Percentiles rank a stretch among this genome's conserved stretches.
These are phyloP conservation scores for Curvularia hawaiiensis DNA, from an alignment of 2,329 filamentous ascomycete species.

Conservation along the genomic window DNA sequence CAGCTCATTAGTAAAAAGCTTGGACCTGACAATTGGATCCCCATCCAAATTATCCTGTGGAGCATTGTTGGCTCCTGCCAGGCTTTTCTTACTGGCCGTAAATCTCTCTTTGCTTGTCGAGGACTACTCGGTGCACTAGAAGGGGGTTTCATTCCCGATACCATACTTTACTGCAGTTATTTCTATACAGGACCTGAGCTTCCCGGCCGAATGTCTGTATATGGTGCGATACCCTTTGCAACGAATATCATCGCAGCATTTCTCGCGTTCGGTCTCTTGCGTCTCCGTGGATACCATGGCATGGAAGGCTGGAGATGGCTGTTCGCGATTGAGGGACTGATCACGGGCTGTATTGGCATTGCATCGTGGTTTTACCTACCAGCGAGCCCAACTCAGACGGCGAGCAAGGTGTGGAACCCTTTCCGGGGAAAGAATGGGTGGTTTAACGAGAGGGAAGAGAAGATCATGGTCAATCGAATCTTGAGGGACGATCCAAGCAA, in stretches of 20 bases:
- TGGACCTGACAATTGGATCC: conserved; percentile 54
- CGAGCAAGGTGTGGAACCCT: conserved; percentile 47
- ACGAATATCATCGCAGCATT: conserved; percentile 63
- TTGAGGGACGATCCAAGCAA: conserved; percentile 62
- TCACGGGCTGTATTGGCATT: conserved; percentile 46
- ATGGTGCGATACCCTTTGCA: conserved; percentile 58
- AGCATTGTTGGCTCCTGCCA: conserved; percentile 66
- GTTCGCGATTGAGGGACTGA: conserved; percentile 52
- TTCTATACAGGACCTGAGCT: conserved; percentile 77
- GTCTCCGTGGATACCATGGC: conserved; percentile 55
- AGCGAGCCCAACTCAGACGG: conserved; percentile 67
- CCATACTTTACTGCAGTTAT: conserved; percentile 72
- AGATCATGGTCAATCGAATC: conserved; percentile 70
- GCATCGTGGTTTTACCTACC: conserved; percentile 48
- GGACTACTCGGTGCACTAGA: conserved; percentile 53
- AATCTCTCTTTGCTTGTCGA: conserved; percentile 52
- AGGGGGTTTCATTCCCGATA: conserved; percentile 65
- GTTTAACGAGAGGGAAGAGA: conserved; percentile 71
- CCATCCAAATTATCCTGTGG: conserved; percentile 51
- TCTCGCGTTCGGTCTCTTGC: conserved; percentile 60
- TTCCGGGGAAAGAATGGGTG: conserved; percentile 68
- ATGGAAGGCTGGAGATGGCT: conserved; percentile 63
- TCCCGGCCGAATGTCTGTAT: conserved; percentile 69
- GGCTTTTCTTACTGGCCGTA: conserved; percentile 64
- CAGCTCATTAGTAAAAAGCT: conserved; percentile 55